A percentile compares a stretch with the other conserved stretches of the same genome.
Evolutionary conservation across 2,329 filamentous ascomycete genomes (phyloP).

Genomic region (Myrmaecium sp.): DNA sequence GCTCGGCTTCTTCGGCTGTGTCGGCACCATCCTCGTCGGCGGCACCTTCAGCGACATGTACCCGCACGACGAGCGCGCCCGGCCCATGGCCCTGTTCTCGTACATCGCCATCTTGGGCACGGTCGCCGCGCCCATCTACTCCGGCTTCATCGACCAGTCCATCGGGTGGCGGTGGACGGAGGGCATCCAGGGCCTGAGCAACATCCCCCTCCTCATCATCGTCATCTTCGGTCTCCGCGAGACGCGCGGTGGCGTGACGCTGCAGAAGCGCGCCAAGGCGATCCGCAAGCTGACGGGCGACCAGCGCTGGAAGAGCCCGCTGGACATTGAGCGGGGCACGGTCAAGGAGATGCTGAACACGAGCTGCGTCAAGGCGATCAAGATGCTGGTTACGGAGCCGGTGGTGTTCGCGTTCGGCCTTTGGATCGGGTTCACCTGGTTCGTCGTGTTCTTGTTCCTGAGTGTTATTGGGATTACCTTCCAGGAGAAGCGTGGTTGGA

Average conservation of each 20-base stretch:
- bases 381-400: slow-evolving; percentile 32
- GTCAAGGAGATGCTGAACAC: slow-evolving; percentile 29
- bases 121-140: slow-evolving; percentile 36
- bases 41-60: slow-evolving; percentile 36
- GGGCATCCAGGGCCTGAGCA: slow-evolving; percentile 35
- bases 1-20: slow-evolving; percentile 32
- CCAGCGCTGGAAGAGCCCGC: slow-evolving; percentile 32
- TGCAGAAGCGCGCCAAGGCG: slow-evolving; percentile 32
- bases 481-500: slow-evolving; percentile 35
- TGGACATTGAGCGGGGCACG: slow-evolving; percentile 34
- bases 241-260: slow-evolving; percentile 30
- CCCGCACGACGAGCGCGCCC: slow-evolving; percentile 26
- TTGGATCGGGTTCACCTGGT: slow-evolving; percentile 37
- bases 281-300: slow-evolving; percentile 31
- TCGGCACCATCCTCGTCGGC: slow-evolving; percentile 33
- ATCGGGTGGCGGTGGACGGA: slow-evolving; percentile 38
- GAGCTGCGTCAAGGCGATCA: slow-evolving; percentile 35
- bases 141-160: slow-evolving; percentile 35
- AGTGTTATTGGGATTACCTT: slow-evolving; percentile 35
- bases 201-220: slow-evolving; percentile 30
- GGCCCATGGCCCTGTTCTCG: slow-evolving; percentile 31
- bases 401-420: slow-evolving; percentile 34
- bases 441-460: slow-evolving; percentile 37
- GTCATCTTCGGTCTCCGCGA: slow-evolving; percentile 29
- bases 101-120: slow-evolving; percentile 35